Conservation (phyloP, 2,329 filamentous ascomycete species). For the Pyrenochaeta sp. region DNA sequence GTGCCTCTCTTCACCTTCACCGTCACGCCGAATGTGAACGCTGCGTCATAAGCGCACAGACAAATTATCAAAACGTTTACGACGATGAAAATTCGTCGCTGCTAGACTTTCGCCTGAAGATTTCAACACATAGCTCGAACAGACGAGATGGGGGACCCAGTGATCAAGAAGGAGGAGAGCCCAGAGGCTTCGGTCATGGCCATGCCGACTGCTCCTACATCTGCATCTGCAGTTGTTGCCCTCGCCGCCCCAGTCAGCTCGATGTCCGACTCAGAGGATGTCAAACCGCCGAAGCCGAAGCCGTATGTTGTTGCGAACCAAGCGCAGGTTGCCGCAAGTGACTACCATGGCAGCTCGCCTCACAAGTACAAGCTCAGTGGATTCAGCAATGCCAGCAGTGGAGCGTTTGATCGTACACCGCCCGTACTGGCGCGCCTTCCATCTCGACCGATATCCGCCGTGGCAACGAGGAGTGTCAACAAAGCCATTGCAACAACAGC, state of each 20-base stretch:
- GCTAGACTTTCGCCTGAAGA: background rate
- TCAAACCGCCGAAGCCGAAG: background rate
- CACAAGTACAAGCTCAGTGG: conserved; percentile 3
- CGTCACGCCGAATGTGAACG: background rate
- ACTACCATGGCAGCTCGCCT: conserved; percentile 10
- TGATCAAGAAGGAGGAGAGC: conserved; percentile 19
- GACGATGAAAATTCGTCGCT: background rate
- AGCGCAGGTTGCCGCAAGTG: background rate
- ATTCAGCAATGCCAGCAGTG: background rate
- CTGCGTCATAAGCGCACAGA: background rate
- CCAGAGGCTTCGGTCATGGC: conserved; percentile 7
- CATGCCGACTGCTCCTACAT: background rate
- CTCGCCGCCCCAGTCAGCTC: background rate
- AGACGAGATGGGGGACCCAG: conserved; percentile 2
- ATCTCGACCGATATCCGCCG: conserved; percentile 16
- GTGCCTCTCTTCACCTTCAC: background rate
- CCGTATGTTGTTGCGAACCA: background rate
- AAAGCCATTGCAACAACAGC: conserved; percentile 2
- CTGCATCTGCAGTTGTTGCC: background rate
- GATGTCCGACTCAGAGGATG: background rate
- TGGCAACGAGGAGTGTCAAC: conserved; percentile 16
- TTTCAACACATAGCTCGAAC: background rate
- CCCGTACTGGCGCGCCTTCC: conserved; percentile 13
- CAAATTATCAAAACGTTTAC: background rate
- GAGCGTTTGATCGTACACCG: background rate